Percentiles rank a stretch among this genome's conserved stretches.
Evolutionary conservation across 192 early-diverging fungal genomes (phyloP).

Genomic region (Mortierella antarctica): DNA sequence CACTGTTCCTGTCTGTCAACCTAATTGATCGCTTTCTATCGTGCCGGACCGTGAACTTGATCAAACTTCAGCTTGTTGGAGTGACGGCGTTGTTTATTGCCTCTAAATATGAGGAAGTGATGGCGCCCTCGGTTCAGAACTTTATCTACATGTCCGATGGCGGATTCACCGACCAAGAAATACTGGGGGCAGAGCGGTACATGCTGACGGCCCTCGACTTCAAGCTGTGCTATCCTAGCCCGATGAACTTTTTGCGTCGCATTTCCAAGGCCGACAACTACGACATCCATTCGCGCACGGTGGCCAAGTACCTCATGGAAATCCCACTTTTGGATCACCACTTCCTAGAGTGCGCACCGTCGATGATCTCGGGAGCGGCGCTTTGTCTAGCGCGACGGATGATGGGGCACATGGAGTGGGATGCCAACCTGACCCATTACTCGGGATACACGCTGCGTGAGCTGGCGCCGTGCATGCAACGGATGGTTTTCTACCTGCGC

Average conservation of each 20-base stretch:
- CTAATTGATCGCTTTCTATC: conserved; percentile 96
- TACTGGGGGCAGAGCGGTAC: conserved; percentile 92
- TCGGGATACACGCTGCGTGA: conserved; percentile 83
- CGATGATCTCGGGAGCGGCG: conserved; percentile 80
- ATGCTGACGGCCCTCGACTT: conserved; percentile 90
- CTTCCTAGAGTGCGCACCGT: conserved; percentile 78
- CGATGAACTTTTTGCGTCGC: conserved; percentile 93
- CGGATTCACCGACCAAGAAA: conserved; percentile 83
- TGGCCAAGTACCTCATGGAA: conserved; percentile 98
- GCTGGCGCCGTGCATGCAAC: conserved; percentile 67
- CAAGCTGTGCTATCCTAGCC: conserved; percentile 87
- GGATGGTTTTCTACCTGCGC: conserved; percentile 80
- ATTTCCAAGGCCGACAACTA: conserved; percentile 90
- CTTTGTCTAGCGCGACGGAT: conserved; percentile 86
- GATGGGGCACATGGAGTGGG: conserved; percentile 78
- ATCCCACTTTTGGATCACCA: conserved; percentile 88
- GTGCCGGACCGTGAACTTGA: conserved; percentile 80
- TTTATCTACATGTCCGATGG: conserved; percentile 90
- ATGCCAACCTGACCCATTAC: conserved; percentile 77
- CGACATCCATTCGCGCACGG: conserved; percentile 88
- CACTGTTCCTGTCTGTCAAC: conserved; percentile 93
- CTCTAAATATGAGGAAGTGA: conserved; percentile 95
- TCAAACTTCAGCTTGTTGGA: conserved; percentile 95
- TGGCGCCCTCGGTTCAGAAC: conserved; percentile 83
- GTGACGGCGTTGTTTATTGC: conserved; percentile 91